These are phyloP conservation scores for Exophiala sideris DNA, from an alignment of 2,329 filamentous ascomycete genomes.

Conservation along the genomic window DNA sequence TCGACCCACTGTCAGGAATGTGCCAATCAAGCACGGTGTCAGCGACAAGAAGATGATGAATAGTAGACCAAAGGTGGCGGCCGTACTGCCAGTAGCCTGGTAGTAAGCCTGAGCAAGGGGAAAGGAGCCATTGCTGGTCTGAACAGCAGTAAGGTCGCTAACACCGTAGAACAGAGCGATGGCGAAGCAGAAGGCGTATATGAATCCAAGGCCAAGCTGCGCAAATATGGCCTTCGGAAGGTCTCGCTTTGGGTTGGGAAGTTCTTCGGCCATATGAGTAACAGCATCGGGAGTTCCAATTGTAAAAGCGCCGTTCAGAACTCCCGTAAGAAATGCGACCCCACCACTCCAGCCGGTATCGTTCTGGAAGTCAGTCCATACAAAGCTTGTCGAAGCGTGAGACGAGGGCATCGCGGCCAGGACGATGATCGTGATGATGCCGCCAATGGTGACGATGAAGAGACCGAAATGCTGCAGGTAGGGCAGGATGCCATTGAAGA, in stretches of 20 bases:
- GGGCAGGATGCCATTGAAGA: slow-evolving; percentile 45
- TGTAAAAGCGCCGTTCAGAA: slow-evolving; percentile 65
- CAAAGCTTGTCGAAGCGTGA: slow-evolving; percentile 9
- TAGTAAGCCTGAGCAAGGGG: slow-evolving; percentile 65
- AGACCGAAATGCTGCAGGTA: slow-evolving; percentile 37
- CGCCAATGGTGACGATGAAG: slow-evolving; percentile 47
- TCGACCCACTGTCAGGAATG: slow-evolving; percentile 39
- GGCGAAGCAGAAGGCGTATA: slow-evolving; percentile 47
- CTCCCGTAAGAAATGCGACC: slow-evolving; percentile 39
- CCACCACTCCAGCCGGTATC: slow-evolving; percentile 27
- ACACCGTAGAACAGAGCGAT: slow-evolving; percentile 52
- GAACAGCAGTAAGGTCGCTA: slow-evolving; percentile 39
- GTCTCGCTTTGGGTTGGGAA: slow-evolving; percentile 58
- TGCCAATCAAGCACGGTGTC: neutral
- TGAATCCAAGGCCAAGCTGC: slow-evolving; percentile 47
- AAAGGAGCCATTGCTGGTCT: slow-evolving; percentile 51
- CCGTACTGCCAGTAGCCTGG: slow-evolving; percentile 51
- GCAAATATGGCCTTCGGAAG: slow-evolving; percentile 47
- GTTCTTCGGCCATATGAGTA: slow-evolving; percentile 64
- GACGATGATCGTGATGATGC: slow-evolving; percentile 47
- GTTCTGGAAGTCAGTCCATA: slow-evolving; percentile 26
- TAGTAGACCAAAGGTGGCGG: slow-evolving; percentile 51
- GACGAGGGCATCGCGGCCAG: slow-evolving; percentile 17
- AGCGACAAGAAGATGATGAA: slow-evolving; percentile 54
- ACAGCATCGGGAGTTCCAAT: slow-evolving; percentile 65